Evolutionary conservation across 208 protist species (phyloP), one percentile per base, ranked within the genome.

Genomic region (Crithidia bombi): DNA sequence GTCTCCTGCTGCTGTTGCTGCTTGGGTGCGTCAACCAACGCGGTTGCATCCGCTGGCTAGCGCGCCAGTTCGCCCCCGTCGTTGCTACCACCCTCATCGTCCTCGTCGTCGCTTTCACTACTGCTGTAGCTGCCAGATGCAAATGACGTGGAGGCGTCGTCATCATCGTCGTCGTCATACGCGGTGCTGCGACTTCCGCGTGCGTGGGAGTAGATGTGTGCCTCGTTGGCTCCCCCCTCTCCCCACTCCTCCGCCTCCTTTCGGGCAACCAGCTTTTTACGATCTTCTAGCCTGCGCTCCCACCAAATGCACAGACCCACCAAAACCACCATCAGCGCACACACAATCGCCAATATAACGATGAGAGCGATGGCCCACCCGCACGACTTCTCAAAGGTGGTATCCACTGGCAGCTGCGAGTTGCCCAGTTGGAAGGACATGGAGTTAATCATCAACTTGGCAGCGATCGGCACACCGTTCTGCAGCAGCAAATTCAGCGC

Each of bases 291-390:
- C 2, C 43, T 2, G 39, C 71, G 65, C 41, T 62, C 66, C 21
- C 69, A 62, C n/a, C 56, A 39, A 44, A 82, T 65, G 28, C 58
- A 78, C 17, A 55, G 12, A 5, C 57, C 35, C 4, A 82, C 55
- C 10, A 76, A 46, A 4, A 15, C 64, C 6, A 79, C 35, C 19
- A 79, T 3, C 23, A 41, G 56, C 1, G 68, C 26, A 1, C 58
- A 67, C 15, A 86, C 46, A 4, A 82, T 15, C 1, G 72, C 33
- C 5, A 64, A 35, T 5, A 82, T 36, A 12, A 82, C 44, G 35
- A 78, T 71, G 14, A 82, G 69, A 21, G 30, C 66, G 9, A 82
- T 23, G 3, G 70, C 77, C 56, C 56, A 65, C 51, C 54, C 56
- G 47, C 62, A 57, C 21, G 62, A 65, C 30, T 69, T 26, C 7